Base-by-base conservation (phyloP, 2,329 filamentous ascomycete species). In the Cladorrhinum sp. region DNA sequence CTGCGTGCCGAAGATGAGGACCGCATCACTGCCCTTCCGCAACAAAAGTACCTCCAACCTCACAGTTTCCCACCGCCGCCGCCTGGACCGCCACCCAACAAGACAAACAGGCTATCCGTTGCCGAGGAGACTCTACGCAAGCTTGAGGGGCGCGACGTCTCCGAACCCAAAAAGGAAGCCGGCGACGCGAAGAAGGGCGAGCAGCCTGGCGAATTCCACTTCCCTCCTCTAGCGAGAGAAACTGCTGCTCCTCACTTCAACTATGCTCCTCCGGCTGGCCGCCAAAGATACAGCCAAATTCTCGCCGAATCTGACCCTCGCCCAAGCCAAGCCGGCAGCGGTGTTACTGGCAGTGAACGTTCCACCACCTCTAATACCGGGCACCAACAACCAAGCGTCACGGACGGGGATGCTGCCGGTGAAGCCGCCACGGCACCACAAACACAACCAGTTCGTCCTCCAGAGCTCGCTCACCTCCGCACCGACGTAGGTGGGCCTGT, bases 1-100 rank as follows among this genome's bases (percentile, higher is more conserved):
- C 81, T 96, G 3, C 85, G 91, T 29, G 85, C 83, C 25, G 92
- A 96, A 72, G 88, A 95, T 66, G 88, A 96, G 74, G 93, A 96
- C 71, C 85, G 84, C 57, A 89, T 96, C 68, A 91, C 91, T 5
- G 90, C 91, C 1, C 83, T 96, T 6, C 92, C 92, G 1, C 85
- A 84, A 59, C 81, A 82, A 64, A 85, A 85, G 59, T 84, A 87
- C 68, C 77, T 89, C 10, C 84, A 86, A 64, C 80, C 82, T 20
- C 81, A 84, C 66, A 73, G 74, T 60, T 72, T 68, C 59, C 75
- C 75, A 4, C 72, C 73, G 1, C 74, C 75, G 7, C 66, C 69
- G 0, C 41, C 41, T 12, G 69, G 70, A 4, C 70, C 70, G 10
- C 69, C 69, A 4, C 67, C 67, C 1, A 65, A 65, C 18, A 55